These are phyloP conservation scores for Sphagnum contortum DNA, from an alignment of 225 moss, liverwort and hornwort species.

Conservation along the genomic window DNA sequence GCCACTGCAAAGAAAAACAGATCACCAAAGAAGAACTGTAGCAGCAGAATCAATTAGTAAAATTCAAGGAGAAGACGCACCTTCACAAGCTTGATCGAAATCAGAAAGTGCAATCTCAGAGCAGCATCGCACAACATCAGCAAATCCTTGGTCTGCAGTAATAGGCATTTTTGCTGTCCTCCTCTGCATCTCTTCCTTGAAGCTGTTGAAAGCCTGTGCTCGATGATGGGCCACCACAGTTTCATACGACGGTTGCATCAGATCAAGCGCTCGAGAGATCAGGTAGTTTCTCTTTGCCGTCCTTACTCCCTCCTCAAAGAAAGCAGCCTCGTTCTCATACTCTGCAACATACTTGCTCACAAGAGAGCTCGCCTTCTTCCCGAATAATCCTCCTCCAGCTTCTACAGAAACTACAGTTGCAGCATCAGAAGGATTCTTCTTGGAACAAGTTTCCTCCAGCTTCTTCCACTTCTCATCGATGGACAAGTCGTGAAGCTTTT, in stretches of 20 bases:
- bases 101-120: conserved; percentile 34
- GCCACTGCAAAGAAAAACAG: too few relatives aligned
- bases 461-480: conserved; percentile 58
- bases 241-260: conserved; percentile 66
- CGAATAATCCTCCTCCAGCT: conserved; percentile 19
- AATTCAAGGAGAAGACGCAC: conserved; percentile 14
- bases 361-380: conserved; percentile 42
- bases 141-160: conserved; percentile 37
- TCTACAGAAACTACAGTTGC: too few relatives aligned
- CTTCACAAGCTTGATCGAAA: conserved; percentile 58
- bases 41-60: too few relatives aligned
- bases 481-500: conserved; percentile 54
- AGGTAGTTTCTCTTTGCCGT: conserved; percentile 66
- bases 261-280: conserved; percentile 46
- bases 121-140: conserved; percentile 38
- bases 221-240: conserved; percentile 47
- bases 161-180: conserved; percentile 14
- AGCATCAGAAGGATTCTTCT: conserved; percentile 24
- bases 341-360: conserved; percentile 56
- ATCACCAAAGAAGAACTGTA: too few relatives aligned
- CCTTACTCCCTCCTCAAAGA: conserved; percentile 80
- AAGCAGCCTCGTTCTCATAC: conserved; percentile 72
- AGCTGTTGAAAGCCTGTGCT: conserved; percentile 37
- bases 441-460: conserved; percentile 29
- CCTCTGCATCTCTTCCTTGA: conserved; percentile 44